Conservation (phyloP, 2,329 filamentous ascomycete species). For the Trichoderma afroharzianum region DNA sequence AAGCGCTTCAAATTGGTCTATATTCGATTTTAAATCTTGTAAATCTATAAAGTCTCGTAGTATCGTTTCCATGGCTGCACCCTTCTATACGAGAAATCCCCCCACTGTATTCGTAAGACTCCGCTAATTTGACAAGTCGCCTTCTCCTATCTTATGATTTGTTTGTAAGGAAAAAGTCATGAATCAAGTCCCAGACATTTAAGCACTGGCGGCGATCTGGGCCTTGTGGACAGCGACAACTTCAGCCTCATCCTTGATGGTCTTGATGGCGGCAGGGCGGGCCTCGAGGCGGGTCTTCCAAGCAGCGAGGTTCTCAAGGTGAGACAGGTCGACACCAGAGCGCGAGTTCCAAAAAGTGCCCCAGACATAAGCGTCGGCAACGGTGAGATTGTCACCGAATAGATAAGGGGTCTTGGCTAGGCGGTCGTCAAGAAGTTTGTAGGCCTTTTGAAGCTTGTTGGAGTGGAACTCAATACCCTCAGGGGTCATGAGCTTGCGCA, state of each 20-base stretch:
- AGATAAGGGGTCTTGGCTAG: neutral
- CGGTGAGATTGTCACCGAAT: neutral
- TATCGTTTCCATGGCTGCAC: neutral
- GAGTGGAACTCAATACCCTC: neutral
- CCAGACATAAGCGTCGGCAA: conserved; percentile 10
- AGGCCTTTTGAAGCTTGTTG: neutral
- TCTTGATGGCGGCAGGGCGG: neutral
- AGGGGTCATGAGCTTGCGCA: conserved; percentile 8
- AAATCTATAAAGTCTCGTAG: neutral
- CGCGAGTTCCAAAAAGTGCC: conserved; percentile 3
- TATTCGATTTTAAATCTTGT: neutral
- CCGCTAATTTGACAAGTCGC: neutral
- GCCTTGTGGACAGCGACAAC: neutral
- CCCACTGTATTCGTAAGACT: neutral
- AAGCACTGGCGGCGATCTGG: neutral
- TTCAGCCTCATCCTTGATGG: neutral
- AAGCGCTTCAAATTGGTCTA: neutral
- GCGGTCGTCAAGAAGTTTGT: neutral
- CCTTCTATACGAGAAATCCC: neutral
- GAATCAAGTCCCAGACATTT: no score
- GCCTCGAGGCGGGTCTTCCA: neutral
- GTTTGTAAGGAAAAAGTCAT: no score
- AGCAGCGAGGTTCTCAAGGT: neutral
- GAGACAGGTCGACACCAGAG: neutral
- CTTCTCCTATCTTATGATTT: neutral